A percentile compares a stretch with the other conserved stretches of the same genome.
Conservation (phyloP, 345 rosid genomes). For the Salix koriyanagi region DNA sequence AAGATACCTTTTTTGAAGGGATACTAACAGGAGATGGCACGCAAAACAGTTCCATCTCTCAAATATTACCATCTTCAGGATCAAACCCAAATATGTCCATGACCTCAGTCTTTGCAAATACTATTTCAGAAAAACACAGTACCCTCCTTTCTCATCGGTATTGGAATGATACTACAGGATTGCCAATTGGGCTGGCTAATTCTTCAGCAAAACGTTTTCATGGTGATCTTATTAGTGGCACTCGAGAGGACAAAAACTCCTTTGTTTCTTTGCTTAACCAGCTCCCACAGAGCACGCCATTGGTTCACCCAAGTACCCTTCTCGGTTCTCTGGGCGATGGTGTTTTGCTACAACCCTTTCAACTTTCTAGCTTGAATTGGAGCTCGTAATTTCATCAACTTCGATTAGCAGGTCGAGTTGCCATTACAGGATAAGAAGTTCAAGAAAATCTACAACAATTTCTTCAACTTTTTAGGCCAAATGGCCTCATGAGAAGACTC, state of each 20-base stretch:
- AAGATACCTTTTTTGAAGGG: conserved; percentile 54
- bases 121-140: conserved; percentile 4
- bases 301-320: conserved; percentile 37
- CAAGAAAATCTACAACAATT: neutral
- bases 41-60: conserved; percentile 22
- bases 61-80: conserved; percentile 14
- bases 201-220: conserved; percentile 50
- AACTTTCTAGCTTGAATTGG: conserved; percentile 49
- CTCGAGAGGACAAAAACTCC: conserved; percentile 36
- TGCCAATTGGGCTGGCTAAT: conserved; percentile 8
- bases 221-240: conserved; percentile 39
- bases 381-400: conserved; percentile 5
- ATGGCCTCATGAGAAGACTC: neutral
- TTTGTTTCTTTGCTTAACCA: conserved; percentile 59
- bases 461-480: neutral
- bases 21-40: conserved; percentile 31
- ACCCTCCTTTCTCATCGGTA: conserved; percentile 20
- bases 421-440: neutral
- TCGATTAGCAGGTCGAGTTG: neutral
- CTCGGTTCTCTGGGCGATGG: conserved; percentile 44
- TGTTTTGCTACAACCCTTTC: conserved; percentile 53
- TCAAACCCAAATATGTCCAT: conserved; percentile 19
- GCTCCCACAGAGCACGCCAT: conserved; percentile 46
- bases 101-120: neutral
- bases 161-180: conserved; percentile 29